phyloP scores from a whole-genome alignment of 345 rosid species.

The Bruguiera sexangula region DNA sequence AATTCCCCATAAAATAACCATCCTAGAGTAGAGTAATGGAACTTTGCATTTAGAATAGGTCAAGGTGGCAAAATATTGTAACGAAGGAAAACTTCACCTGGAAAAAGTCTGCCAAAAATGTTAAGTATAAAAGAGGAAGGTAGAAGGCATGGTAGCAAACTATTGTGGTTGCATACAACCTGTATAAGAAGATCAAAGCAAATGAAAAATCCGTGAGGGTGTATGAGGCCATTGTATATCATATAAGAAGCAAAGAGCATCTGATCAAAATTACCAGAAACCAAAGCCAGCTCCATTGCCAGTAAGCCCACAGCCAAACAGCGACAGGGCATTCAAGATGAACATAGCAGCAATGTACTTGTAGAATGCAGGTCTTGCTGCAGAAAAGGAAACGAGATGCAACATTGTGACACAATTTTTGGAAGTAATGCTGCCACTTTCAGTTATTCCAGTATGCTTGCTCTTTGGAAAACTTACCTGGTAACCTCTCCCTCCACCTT shows the following conservation, averaged over 20 bases:
- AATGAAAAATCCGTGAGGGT: not conserved
- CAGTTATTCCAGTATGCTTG: no score
- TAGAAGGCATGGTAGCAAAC: constrained; percentile 79
- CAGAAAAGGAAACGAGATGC: constrained; percentile 3
- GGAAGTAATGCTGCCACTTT: no score
- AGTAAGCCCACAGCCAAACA: constrained; percentile 62
- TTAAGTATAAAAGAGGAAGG: constrained; percentile 72
- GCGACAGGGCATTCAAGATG: constrained; percentile 50
- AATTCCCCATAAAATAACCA: not conserved
- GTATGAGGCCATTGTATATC: not conserved
- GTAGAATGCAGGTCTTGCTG: constrained; percentile 93
- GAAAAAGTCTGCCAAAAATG: constrained; percentile 89
- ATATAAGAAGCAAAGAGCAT: not conserved
- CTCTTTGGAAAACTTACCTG: constrained; percentile 44
- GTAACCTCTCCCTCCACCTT: constrained; percentile 78
- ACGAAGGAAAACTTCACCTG: constrained; percentile 39
- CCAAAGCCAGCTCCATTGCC: constrained; percentile 68
- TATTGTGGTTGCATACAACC: constrained; percentile 66
- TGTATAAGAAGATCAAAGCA: constrained; percentile 26
- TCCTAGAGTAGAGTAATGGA: not conserved
- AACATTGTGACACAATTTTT: not conserved
- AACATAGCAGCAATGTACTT: constrained; percentile 66
- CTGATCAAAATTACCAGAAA: constrained; percentile 51
- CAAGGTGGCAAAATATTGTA: not conserved
- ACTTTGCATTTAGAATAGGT: not conserved